Evolutionary conservation across 495 filamentous ascomycete species (phyloP).

Genomic region (Lophiostoma macrostomum): DNA sequence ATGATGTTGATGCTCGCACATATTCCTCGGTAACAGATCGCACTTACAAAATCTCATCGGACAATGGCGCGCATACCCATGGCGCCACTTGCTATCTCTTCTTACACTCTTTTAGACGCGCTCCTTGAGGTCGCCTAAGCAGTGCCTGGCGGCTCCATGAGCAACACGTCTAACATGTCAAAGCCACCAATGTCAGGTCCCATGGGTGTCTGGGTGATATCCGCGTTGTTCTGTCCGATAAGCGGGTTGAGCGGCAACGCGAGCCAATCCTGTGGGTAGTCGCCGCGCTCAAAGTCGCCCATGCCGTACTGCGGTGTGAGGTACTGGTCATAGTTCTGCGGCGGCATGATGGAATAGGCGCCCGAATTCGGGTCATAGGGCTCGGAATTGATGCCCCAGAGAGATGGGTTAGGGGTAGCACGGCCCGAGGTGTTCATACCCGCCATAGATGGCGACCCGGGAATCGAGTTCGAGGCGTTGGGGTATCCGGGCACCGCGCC

Average conservation of each 20-base stretch:
- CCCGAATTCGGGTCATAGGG: conserved; percentile 43
- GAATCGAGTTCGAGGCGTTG: background rate
- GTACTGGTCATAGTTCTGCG: conserved; percentile 37
- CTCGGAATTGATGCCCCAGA: conserved; percentile 43
- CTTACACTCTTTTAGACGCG: background rate
- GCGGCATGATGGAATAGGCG: conserved; percentile 48
- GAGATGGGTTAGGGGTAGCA: conserved; percentile 34
- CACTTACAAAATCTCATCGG: no score
- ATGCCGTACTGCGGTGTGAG: background rate
- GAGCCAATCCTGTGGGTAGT: conserved; percentile 45
- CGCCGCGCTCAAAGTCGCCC: background rate
- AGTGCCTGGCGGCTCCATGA: conserved; percentile 21
- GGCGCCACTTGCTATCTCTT: no score
- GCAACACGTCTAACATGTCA: conserved; percentile 43
- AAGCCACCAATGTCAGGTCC: conserved; percentile 42
- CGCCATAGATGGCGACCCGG: conserved; percentile 14
- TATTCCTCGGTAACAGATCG: no score
- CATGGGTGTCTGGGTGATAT: conserved; percentile 42
- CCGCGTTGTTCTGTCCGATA: conserved; percentile 37
- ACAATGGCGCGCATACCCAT: no score
- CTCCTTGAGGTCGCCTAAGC: background rate
- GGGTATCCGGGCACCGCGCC: background rate
- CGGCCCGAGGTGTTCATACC: conserved; percentile 17
- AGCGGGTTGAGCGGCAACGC: conserved; percentile 48
- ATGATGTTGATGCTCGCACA: no score